phyloP scores from a whole-genome alignment of 2,329 filamentous ascomycete species.

The Beauveria sp. region DNA sequence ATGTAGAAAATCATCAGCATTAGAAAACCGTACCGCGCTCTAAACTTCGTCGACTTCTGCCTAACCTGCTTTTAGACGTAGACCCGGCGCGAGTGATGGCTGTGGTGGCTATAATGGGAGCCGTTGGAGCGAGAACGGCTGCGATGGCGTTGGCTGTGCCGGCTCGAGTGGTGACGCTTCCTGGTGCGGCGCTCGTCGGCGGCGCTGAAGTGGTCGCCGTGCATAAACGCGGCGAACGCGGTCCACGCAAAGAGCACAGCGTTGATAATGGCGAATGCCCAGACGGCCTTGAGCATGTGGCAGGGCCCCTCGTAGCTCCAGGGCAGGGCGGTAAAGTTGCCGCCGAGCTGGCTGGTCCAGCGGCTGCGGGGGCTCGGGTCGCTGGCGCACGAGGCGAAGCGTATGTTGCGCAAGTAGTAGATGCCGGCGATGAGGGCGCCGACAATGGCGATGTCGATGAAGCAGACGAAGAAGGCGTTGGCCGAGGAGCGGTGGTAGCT shows the following conservation, averaged over 20 bases:
- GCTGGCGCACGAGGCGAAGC: slow-evolving; percentile 60
- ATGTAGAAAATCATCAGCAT: background rate
- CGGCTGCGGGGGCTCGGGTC: slow-evolving; percentile 40
- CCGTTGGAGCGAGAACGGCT: slow-evolving; percentile 30
- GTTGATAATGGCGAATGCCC: slow-evolving; percentile 88
- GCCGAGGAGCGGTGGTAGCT: slow-evolving; percentile 54
- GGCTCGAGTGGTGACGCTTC: slow-evolving; percentile 29
- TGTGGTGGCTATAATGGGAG: slow-evolving; percentile 38
- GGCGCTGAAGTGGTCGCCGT: slow-evolving; percentile 44
- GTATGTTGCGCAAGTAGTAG: slow-evolving; percentile 52
- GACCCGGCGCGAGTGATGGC: slow-evolving; percentile 35
- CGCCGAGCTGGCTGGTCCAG: slow-evolving; percentile 54
- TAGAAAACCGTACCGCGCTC: background rate
- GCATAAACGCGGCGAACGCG: slow-evolving; percentile 58
- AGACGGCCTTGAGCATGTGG: slow-evolving; percentile 85
- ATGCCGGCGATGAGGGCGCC: slow-evolving; percentile 58
- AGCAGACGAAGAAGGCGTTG: slow-evolving; percentile 53
- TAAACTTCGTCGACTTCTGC: background rate
- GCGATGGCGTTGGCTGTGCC: slow-evolving; percentile 35
- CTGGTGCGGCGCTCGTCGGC: slow-evolving; percentile 26
- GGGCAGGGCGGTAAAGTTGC: slow-evolving; percentile 48
- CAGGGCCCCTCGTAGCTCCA: slow-evolving; percentile 66
- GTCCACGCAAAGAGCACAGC: slow-evolving; percentile 73
- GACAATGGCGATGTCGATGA: slow-evolving; percentile 55
- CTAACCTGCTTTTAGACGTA: slow-evolving; percentile 35